Evolutionary conservation across 169 alveolate species (phyloP), one percentile per base, ranked within the genome.

Genomic region (Plasmodium vivax): DNA sequence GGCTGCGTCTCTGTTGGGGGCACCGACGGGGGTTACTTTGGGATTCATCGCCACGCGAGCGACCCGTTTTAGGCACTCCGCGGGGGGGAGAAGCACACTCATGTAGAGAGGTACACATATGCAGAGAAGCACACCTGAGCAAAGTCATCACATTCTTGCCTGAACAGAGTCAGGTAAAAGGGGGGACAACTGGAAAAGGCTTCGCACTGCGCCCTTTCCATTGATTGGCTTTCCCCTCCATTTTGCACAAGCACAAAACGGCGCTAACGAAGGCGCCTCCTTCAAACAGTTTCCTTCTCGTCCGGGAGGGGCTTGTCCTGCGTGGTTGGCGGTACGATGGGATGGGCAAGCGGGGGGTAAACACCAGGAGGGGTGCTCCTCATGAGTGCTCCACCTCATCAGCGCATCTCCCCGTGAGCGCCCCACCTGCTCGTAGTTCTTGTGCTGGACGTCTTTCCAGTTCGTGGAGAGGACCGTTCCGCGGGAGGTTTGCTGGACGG

Each of bases 391-490:
- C n/a, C 9, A 36, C 56, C 79, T 45, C 73, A 62, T 19, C 47
- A 34, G n/a, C 32, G 32, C 38, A 5, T 27, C 54, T 23, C 38
- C 16, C 30, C 4, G 23, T 71, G 23, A 36, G 27, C 27, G 27
- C 27, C 58, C 47, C 56, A 85, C 93, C 38, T 85, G 19, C 51
- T 85, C 93, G 74, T 85, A 85, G 38, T 85, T 43, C 58, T 85
- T 85, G 62, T 85, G 79, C 58, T 85, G 72, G 6, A 85, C 93
- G 41, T 85, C 93, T 36, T 85, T 85, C 93, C 93, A 85, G 41
- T 85, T 85, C 12, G 93, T 85, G n/a, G 93, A 85, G 54, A 85
- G 62, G 34, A 85, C 84, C 27, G 83, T 85, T 14, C 93, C 93
- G 3, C 79, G 45, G 51, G 93, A 85, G 23, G 93, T 85, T 85